Evolutionary conservation across 2,329 filamentous ascomycete genomes (phyloP).

Genomic region (Epichloe scottii): DNA sequence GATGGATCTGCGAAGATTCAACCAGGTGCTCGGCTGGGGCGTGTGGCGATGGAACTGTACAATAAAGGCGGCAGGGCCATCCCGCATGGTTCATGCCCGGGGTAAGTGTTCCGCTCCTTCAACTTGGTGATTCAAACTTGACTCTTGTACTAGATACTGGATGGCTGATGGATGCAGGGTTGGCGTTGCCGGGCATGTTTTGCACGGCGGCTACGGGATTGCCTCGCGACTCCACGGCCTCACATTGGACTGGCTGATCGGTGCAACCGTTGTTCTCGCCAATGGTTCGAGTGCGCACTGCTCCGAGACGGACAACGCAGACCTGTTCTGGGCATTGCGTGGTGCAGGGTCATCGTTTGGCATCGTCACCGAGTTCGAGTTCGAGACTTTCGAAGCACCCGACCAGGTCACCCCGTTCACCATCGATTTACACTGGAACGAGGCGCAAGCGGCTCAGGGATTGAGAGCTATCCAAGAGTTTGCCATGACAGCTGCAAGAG

Average conservation of each 20-base stretch:
- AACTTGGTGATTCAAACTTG: slow-evolving; percentile 11
- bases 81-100: not conserved
- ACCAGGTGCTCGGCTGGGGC: slow-evolving; percentile 11
- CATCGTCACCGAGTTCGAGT: slow-evolving; percentile 19
- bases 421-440: slow-evolving; percentile 6
- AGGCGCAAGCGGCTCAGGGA: slow-evolving; percentile 9
- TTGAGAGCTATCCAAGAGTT: slow-evolving; percentile 16
- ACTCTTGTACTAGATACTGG: too few species aligned
- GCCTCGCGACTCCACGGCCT: slow-evolving; percentile 42
- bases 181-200: slow-evolving; percentile 43
- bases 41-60: slow-evolving; percentile 27
- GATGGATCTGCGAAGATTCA: not conserved
- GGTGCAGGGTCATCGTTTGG: slow-evolving; percentile 34
- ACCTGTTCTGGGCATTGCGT: slow-evolving; percentile 36
- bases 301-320: slow-evolving; percentile 26
- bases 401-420: slow-evolving; percentile 11
- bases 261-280: slow-evolving; percentile 26
- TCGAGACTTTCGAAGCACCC: slow-evolving; percentile 15
- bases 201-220: slow-evolving; percentile 48
- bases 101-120: not conserved
- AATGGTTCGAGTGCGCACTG: slow-evolving; percentile 22
- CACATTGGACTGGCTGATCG: slow-evolving; percentile 28
- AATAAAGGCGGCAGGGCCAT: slow-evolving; percentile 12
- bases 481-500: slow-evolving; percentile 10
- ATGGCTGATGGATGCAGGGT: slow-evolving; percentile 42